A percentile compares a stretch with the other conserved stretches of the same genome.
Conservation (phyloP, 2,329 filamentous ascomycete genomes). For the Trichoderma guizhouense region DNA sequence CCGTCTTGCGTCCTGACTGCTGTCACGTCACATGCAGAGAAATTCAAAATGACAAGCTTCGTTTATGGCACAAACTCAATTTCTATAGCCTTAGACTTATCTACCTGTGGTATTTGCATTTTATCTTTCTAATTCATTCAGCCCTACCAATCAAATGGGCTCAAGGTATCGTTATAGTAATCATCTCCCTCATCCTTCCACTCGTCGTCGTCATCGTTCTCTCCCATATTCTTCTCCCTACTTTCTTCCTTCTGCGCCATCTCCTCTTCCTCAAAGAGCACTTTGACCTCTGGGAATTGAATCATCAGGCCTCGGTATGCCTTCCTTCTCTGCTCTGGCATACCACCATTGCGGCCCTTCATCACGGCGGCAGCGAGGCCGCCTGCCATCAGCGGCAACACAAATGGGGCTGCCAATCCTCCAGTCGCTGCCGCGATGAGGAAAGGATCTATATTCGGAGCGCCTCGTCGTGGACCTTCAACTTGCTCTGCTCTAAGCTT, state of each 20-base stretch:
- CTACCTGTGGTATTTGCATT: not conserved
- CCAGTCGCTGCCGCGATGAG: not conserved
- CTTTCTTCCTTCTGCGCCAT: not conserved
- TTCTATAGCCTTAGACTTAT: not conserved
- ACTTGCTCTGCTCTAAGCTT: not conserved
- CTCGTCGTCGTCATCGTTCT: not conserved
- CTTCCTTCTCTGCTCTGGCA: slow-evolving; percentile 1
- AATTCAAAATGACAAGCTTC: not conserved
- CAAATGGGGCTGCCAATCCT: slow-evolving; percentile 1
- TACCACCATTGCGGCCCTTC: not conserved
- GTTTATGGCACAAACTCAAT: not conserved
- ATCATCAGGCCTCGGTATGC: not conserved
- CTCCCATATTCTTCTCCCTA: not conserved
- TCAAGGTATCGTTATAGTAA: not conserved
- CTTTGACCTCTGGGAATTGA: not conserved
- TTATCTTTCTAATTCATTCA: not conserved
- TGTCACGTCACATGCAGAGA: not conserved
- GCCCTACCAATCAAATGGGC: not conserved
- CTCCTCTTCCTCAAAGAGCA: slow-evolving; percentile 2
- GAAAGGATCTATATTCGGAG: not conserved
- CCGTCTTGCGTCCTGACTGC: not conserved
- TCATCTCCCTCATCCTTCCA: slow-evolving; percentile 3
- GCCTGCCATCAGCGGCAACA: not conserved
- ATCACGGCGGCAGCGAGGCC: not conserved
- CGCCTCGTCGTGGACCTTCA: not conserved